Conservation (phyloP, 2,329 filamentous ascomycete species). For the Teratosphaeria viscida region DNA sequence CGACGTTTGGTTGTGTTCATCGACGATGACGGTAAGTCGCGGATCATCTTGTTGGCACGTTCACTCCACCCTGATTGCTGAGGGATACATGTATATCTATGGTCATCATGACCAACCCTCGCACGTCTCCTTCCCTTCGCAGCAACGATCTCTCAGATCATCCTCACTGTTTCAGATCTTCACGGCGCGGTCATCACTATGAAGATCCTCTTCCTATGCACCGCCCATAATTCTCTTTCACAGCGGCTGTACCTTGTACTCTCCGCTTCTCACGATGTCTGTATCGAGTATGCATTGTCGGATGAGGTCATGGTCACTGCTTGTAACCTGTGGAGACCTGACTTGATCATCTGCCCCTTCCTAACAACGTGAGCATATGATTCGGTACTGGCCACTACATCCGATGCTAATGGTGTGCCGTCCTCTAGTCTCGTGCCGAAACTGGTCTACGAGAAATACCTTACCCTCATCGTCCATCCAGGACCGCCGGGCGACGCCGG, state of each 20-base stretch:
- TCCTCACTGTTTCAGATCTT: background rate
- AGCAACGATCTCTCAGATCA: background rate
- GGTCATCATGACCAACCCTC: background rate
- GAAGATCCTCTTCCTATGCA: slow-evolving; percentile 36
- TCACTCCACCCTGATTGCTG: background rate
- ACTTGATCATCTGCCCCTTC: slow-evolving; percentile 36
- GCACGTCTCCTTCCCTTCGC: background rate
- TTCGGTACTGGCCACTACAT: background rate
- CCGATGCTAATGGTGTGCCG: background rate
- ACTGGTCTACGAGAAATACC: slow-evolving; percentile 26
- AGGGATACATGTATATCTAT: background rate
- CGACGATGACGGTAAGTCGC: background rate
- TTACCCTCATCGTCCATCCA: slow-evolving; percentile 31
- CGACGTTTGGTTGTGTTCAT: background rate
- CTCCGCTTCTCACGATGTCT: slow-evolving; percentile 28
- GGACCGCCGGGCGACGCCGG: slow-evolving; percentile 35
- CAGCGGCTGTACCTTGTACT: slow-evolving; percentile 31
- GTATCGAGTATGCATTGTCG: slow-evolving; percentile 30
- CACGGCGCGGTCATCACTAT: slow-evolving; percentile 12
- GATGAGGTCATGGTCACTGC: slow-evolving; percentile 29
- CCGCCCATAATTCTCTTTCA: slow-evolving; percentile 36
- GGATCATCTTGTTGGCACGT: background rate
- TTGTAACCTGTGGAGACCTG: slow-evolving; percentile 27
- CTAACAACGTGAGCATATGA: slow-evolving; percentile 21
- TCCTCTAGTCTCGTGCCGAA: slow-evolving; percentile 22